phyloP scores from a whole-genome alignment of 768 basidiomycete species.

The Tricholoma bakamatsutake region DNA sequence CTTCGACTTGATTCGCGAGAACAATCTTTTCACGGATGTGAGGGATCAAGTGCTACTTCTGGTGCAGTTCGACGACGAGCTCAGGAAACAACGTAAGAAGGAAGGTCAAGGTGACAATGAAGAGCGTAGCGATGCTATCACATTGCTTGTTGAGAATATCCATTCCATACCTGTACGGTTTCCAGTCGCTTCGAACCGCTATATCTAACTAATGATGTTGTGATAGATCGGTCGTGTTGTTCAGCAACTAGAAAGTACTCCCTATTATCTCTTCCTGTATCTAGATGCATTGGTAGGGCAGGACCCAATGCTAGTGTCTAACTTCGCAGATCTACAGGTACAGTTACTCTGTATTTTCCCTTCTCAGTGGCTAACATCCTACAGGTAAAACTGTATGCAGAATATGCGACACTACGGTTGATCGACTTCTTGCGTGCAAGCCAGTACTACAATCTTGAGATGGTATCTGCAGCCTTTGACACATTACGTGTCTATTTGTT shows the following conservation, averaged over 20 bases:
- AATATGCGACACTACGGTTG: slow-evolving; percentile 70
- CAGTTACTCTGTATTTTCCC: not conserved
- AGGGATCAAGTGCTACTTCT: slow-evolving; percentile 89
- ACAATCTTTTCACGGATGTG: slow-evolving; percentile 92
- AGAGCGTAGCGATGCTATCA: slow-evolving; percentile 71
- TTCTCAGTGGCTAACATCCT: not conserved
- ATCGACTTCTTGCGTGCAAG: slow-evolving; percentile 91
- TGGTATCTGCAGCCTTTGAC: slow-evolving; percentile 33
- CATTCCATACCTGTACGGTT: slow-evolving; percentile 87
- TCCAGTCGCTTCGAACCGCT: not conserved
- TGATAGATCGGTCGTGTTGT: slow-evolving; percentile 83
- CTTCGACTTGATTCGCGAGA: slow-evolving; percentile 88
- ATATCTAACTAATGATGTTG: not conserved
- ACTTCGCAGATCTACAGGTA: slow-evolving; percentile 84
- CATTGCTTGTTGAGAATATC: slow-evolving; percentile 85
- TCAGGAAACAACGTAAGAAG: slow-evolving; percentile 54
- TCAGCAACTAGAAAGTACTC: slow-evolving; percentile 69
- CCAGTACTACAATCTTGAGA: slow-evolving; percentile 86
- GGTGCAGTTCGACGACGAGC: slow-evolving; percentile 91
- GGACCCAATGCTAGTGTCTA: slow-evolving; percentile 72
- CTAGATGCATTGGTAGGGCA: slow-evolving; percentile 78
- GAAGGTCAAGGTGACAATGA: slow-evolving; percentile 34
- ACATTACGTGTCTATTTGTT: not conserved
- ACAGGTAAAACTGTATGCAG: slow-evolving; percentile 87
- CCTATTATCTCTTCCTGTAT: slow-evolving; percentile 87